Evolutionary conservation across 345 rosid genomes (phyloP).

Genomic region (Ceriops tagal): DNA sequence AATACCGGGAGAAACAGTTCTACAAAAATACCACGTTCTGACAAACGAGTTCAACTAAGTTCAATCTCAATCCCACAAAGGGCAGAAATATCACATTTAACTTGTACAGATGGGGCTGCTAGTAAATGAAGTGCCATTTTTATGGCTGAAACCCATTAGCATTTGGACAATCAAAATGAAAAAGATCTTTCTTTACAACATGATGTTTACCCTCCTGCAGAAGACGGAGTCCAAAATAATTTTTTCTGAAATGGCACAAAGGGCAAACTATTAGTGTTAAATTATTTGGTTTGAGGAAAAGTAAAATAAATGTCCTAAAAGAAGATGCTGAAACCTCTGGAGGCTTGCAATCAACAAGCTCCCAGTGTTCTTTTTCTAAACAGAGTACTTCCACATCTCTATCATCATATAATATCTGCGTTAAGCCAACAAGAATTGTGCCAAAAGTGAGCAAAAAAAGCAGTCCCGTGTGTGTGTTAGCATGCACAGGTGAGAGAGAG

Average conservation of each 20-base stretch:
- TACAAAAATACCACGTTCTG: slow-evolving; percentile 2
- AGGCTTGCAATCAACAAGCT: slow-evolving; percentile 58
- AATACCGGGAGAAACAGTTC: background rate
- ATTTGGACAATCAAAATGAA: background rate
- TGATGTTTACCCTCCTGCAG: slow-evolving; percentile 48
- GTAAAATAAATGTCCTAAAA: slow-evolving; percentile 16
- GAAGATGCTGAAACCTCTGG: slow-evolving; percentile 45
- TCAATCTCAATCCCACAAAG: background rate
- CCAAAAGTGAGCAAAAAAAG: slow-evolving; percentile 1
- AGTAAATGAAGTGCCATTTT: background rate
- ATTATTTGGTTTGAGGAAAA: background rate
- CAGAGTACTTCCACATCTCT: slow-evolving; percentile 92
- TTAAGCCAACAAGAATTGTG: background rate
- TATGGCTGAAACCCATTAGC: background rate
- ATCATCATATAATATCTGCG: slow-evolving; percentile 78
- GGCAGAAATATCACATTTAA: background rate
- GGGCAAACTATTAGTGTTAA: slow-evolving; percentile 6
- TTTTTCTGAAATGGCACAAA: slow-evolving; percentile 47
- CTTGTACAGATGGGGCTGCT: background rate
- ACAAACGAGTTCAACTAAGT: background rate
- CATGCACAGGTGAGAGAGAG: background rate
- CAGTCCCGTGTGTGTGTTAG: background rate
- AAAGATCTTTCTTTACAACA: slow-evolving; percentile 1
- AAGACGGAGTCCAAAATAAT: slow-evolving; percentile 37
- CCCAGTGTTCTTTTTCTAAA: slow-evolving; percentile 87